phyloP scores from a whole-genome alignment of 371 early-diverging fungal genomes.

The Rhizopus delemar region DNA sequence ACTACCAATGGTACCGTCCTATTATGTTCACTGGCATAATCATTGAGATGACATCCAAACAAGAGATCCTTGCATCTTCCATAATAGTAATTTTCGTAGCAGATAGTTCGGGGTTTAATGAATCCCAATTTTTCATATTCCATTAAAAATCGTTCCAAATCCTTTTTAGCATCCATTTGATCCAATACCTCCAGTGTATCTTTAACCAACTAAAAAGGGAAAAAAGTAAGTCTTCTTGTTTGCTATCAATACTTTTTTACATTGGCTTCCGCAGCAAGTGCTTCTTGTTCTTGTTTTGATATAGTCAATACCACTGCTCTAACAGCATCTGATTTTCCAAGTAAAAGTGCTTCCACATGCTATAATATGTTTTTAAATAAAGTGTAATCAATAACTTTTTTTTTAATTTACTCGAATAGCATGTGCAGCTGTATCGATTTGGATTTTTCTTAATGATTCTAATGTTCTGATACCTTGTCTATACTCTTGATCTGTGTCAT shows the following conservation, averaged over 20 bases:
- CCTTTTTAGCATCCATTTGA: slow-evolving; percentile 31
- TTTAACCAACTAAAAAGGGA: slow-evolving; percentile 19
- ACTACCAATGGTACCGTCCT: slow-evolving; percentile 53
- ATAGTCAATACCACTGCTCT: slow-evolving; percentile 41
- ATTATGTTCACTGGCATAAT: slow-evolving; percentile 36
- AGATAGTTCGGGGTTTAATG: slow-evolving; percentile 44
- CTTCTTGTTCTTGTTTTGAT: slow-evolving; percentile 41
- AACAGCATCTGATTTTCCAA: slow-evolving; percentile 41
- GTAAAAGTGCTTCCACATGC: slow-evolving; percentile 51
- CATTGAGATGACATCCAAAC: slow-evolving; percentile 53
- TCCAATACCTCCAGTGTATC: slow-evolving; percentile 26
- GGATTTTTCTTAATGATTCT: slow-evolving; percentile 51
- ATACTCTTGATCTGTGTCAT: slow-evolving; percentile 58
- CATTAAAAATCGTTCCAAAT: slow-evolving; percentile 33
- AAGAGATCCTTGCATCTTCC: slow-evolving; percentile 49
- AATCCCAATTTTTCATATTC: slow-evolving; percentile 47
- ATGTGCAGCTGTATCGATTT: slow-evolving; percentile 39
- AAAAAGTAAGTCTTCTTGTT: background rate
- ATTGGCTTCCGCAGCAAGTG: slow-evolving; percentile 27
- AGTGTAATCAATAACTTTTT: background rate
- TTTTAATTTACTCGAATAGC: slow-evolving; percentile 44
- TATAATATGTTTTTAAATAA: slow-evolving; percentile 13
- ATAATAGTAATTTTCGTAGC: slow-evolving; percentile 53
- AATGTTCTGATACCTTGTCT: slow-evolving; percentile 56
- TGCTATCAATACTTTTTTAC: slow-evolving; percentile 18